Percentiles rank a stretch among this genome's conserved stretches.
phyloP scores from a whole-genome alignment of 345 rosid genomes.

The Psidium guajava region DNA sequence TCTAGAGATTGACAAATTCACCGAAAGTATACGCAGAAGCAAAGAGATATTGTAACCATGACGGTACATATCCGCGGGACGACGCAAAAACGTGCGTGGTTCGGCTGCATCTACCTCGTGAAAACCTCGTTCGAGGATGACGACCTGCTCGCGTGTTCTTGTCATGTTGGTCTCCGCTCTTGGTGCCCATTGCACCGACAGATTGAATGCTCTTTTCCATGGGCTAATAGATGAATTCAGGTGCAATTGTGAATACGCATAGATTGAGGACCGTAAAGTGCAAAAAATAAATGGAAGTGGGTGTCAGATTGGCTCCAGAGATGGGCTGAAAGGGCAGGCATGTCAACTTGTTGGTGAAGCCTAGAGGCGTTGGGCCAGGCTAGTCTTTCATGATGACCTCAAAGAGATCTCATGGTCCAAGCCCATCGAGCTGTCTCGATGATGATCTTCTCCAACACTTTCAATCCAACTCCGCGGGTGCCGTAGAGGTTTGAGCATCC shows the following conservation, averaged over 20 bases:
- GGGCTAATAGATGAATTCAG: background rate
- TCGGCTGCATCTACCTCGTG: background rate
- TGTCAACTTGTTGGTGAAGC: background rate
- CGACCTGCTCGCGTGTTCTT: background rate
- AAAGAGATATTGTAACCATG: background rate
- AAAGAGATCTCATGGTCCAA: background rate
- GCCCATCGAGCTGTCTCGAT: background rate
- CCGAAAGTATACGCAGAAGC: background rate
- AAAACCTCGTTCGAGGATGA: background rate
- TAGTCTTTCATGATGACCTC: background rate
- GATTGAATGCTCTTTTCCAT: background rate
- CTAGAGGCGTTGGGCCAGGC: background rate
- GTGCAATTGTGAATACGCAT: background rate
- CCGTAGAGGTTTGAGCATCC: conserved; percentile 23
- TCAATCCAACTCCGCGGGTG: conserved; percentile 3
- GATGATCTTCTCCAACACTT: background rate
- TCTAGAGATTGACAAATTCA: background rate
- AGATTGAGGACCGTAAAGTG: background rate
- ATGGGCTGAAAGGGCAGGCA: background rate
- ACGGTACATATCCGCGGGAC: background rate
- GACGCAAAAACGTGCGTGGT: background rate
- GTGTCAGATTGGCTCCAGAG: background rate
- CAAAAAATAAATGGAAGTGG: background rate
- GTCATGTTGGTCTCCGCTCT: background rate
- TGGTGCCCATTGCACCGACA: background rate